A percentile compares a stretch with the other conserved stretches of the same genome.
Evolutionary conservation across 164 flowering plant genomes (phyloP).

Genomic region (Dillenia suffruticosa): DNA sequence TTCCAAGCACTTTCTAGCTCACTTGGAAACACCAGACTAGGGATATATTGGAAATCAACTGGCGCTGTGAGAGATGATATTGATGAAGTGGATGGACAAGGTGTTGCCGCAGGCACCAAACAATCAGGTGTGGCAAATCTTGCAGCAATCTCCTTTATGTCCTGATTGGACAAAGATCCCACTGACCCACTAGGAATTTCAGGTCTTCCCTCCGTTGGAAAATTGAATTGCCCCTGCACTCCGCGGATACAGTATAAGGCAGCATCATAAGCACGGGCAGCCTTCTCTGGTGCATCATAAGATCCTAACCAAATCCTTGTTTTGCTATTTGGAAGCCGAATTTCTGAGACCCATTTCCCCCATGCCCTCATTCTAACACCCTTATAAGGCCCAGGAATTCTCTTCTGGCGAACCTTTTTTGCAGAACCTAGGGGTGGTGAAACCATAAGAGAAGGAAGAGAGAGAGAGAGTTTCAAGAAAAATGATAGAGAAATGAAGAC

Average conservation of each 20-base stretch:
- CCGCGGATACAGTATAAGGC: slow-evolving; percentile 41
- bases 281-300: slow-evolving; percentile 38
- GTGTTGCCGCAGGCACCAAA: neutral
- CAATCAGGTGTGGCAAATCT: slow-evolving; percentile 11
- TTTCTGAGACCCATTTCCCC: slow-evolving; percentile 48
- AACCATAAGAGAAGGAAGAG: neutral
- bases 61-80: neutral
- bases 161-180: slow-evolving; percentile 2
- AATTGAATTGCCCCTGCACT: slow-evolving; percentile 23
- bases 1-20: slow-evolving; percentile 1
- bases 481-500: too few relatives aligned
- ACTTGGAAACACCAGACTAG: neutral
- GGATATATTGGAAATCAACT: neutral
- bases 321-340: slow-evolving; percentile 31
- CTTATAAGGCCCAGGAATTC: slow-evolving; percentile 10
- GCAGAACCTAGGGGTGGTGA: neutral
- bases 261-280: slow-evolving; percentile 46
- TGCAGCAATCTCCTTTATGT: slow-evolving; percentile 25
- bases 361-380: slow-evolving; percentile 46
- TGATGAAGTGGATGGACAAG: neutral
- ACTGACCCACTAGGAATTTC: slow-evolving; percentile 14
- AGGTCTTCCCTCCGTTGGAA: slow-evolving; percentile 18
- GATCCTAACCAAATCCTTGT: slow-evolving; percentile 50
- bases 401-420: slow-evolving; percentile 1
- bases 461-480: neutral